phyloP scores from a whole-genome alignment of 148 eudicot genomes.

The Vaccinium vitisidaea region DNA sequence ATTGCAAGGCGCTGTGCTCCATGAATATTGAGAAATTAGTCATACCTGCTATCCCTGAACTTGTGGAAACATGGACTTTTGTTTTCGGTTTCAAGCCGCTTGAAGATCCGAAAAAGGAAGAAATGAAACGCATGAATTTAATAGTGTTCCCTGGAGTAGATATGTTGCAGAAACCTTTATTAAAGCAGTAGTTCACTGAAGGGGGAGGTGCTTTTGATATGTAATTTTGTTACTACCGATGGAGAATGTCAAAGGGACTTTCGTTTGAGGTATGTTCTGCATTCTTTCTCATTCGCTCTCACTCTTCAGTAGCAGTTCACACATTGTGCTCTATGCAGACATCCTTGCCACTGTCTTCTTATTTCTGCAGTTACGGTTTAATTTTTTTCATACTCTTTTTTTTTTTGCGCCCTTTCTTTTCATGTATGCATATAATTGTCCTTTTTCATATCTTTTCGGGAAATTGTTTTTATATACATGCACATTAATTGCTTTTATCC shows the following conservation, averaged over 20 bases:
- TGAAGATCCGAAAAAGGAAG: slow-evolving; percentile 44
- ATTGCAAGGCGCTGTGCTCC: slow-evolving; percentile 56
- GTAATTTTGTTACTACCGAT: background rate
- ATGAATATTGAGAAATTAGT: slow-evolving; percentile 71
- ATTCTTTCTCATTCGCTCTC: no score
- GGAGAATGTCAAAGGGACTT: background rate
- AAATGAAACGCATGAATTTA: slow-evolving; percentile 52
- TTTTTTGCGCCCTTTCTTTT: no score
- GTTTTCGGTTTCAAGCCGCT: slow-evolving; percentile 73
- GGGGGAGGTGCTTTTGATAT: background rate
- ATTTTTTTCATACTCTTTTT: no score
- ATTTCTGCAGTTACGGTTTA: no score
- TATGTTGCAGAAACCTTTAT: slow-evolving; percentile 63
- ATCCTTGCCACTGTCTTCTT: no score
- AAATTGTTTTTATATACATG: no score
- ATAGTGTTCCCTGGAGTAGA: slow-evolving; percentile 56
- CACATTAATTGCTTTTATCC: no score
- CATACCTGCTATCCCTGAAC: slow-evolving; percentile 80
- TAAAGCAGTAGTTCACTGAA: slow-evolving; percentile 16
- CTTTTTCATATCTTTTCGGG: no score
- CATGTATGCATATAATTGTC: no score
- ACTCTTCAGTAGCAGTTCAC: no score
- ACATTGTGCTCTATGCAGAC: no score
- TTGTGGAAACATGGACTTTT: slow-evolving; percentile 71
- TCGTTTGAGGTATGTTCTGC: no score